Conservation (phyloP, 2,329 filamentous ascomycete species). For the Aspergillus luchuensis region DNA sequence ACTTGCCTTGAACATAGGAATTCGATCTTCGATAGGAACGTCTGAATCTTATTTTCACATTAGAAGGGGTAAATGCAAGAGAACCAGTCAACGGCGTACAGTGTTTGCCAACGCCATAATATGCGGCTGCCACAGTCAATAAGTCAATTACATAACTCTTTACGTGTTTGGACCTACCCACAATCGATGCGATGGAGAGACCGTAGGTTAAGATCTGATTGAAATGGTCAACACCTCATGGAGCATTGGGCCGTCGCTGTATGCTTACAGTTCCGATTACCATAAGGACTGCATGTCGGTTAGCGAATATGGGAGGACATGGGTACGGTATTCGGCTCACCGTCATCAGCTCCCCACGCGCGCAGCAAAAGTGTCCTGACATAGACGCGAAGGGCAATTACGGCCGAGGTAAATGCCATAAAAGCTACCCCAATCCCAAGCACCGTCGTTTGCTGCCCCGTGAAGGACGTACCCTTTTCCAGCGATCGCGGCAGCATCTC, state of each 20-base stretch:
- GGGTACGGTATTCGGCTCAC: slow-evolving; percentile 3
- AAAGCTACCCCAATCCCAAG: slow-evolving; percentile 11
- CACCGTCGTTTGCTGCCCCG: slow-evolving; percentile 3
- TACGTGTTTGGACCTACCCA: background rate
- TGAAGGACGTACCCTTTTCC: background rate
- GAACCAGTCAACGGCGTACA: background rate
- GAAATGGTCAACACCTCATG: background rate
- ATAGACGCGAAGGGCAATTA: slow-evolving; percentile 14
- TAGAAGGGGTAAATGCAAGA: background rate
- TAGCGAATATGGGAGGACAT: background rate
- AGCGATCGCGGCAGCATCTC: background rate
- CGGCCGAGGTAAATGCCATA: slow-evolving; percentile 11
- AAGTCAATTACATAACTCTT: background rate
- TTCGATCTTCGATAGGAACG: background rate
- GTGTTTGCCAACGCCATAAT: background rate
- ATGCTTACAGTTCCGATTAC: background rate
- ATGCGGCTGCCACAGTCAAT: background rate
- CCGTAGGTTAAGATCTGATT: background rate
- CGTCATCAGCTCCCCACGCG: slow-evolving; percentile 14
- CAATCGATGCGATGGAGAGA: background rate
- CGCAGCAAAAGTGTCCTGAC: slow-evolving; percentile 8
- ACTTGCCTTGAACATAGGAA: background rate
- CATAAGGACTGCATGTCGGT: background rate
- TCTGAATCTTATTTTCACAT: background rate
- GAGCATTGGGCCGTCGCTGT: background rate